Evolutionary conservation across 805 yeast species (phyloP), one percentile per base, ranked within the genome.

Genomic region (Priceomyces fermenticarens): DNA sequence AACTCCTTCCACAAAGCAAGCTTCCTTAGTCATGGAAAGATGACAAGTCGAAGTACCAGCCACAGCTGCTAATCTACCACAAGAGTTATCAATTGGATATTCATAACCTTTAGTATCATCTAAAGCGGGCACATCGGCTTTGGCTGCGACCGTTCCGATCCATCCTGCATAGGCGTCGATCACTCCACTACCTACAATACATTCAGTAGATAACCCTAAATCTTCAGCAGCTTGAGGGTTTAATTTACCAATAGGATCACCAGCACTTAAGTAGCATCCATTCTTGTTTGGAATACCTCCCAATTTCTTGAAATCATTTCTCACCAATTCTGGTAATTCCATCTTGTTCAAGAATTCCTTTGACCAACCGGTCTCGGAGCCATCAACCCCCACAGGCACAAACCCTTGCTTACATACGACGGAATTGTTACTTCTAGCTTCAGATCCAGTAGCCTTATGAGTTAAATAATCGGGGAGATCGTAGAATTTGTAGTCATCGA

Each of bases 21-120:
- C 85, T 25, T 87, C 83, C 45, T 78, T 75, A 23, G 95, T 84
- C 75, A 91, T 75, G 42, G 88, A 89, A 52, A 93, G 82, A 63
- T 93, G 98, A 60, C 99, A 93, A 1, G 99, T 93, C 1, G 97
- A 89, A 4, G 99, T 93, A 45, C 99, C 99, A 0, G 99, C 98
- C 14, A 93, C 97, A 2, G 97, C 97, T 11, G 99, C 98, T 50
- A 93, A 73, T 53, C 97, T 78, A 43, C 95, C 95, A 49, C 84
- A 74, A 3, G 93, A 80, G 30, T 76, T 73, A 32, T 75, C 77
- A 51, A 85, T 73, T 6, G 62, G 47, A n/a, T 60, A 58, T 44
- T 78, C 83, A 5, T 20, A 8, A 5, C 25, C 25, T n/a, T 60
- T 50, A 45, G 72, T 72, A 43, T 76, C 74, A 3, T 68, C 70